Base-by-base conservation (phyloP, 768 basidiomycete species). In the Grammothele lineata region DNA sequence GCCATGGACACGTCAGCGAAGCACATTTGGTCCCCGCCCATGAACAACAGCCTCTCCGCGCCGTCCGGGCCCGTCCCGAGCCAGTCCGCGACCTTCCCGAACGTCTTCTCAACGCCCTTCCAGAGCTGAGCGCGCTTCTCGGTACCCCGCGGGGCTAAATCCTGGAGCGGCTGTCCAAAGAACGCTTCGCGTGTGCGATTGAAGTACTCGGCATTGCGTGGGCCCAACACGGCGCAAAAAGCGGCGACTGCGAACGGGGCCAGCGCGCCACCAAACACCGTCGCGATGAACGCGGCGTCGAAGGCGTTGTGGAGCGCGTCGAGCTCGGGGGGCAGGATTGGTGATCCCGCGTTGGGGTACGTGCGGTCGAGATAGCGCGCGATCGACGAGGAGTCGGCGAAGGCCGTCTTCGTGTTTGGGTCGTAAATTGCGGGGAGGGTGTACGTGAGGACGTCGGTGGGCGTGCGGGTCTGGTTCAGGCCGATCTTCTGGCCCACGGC, bases 1-100 rank as follows among this genome's bases (percentile, higher is more conserved):
- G 55, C 71, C 11, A 72, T 47, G 23, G 61, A 22, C 18, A 66
- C 50, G 37, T 74, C 73, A 5, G 67, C 67, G 46, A 64, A 70
- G 15, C 64, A 62, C 15, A 64, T 12, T 0, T 43, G 54, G 33
- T 64, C n/a, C n/a, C n/a, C 47, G 42, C 68, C 61, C 37, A 70
- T 61, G 43, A 68, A 68, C 38, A 68, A 69, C 19, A 47, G 23
- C 24, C 41, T 47, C 41, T 58, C 62, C 10, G 47, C 39, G 3
- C 60, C 61, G n/a, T 60, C n/a, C n/a, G n/a, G n/a, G n/a, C n/a
- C 61, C 50, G 54, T 59, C 10, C 51, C 54, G 38, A 70, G 43
- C 66, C 68, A 67, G 15, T 30, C 33, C 11, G 57, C 59, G 5
- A 74, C 46, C 18, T 45, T 57, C 0, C 17, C 47, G 22, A 66